Evolutionary conservation across 2,329 filamentous ascomycete genomes (phyloP), one percentile per base, ranked within the genome.

Genomic region (Lecanicillium sp.): DNA sequence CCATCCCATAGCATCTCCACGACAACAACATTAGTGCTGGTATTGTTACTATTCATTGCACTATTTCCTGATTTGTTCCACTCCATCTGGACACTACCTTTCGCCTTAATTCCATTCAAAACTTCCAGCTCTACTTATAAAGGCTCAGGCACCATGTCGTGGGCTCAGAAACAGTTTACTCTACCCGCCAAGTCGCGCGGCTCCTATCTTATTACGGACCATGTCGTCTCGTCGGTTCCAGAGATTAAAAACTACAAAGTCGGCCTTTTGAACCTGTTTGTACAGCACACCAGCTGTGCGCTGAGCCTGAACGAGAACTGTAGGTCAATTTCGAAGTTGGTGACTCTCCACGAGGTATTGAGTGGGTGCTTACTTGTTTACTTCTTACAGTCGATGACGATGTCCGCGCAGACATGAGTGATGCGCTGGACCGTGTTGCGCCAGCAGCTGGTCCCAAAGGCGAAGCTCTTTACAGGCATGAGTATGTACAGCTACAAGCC

Each of bases 271-370:
- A 80, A 95, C 59, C 72, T 98, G 33, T 98, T 96, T 60, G 73
- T 96, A 39, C 90, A 98, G 65, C 92, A 98, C 65, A 98, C 92
- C 5, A 87, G 80, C 54, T 95, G 88, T 63, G 92, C 85, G 11
- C 71, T 98, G 38, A 85, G 78, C 43, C 67, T 98, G 52, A 98
- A 98, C 57, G 92, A 98, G 73, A 96, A 96, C 65, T 82, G 75
- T 63, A 45, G 35, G 58, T 29, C 27, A 29, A 17, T 62, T 85
- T 89, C 56, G 60, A 61, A 40, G 86, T 89, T n/a, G 33, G 27
- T 12, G 12, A 27, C 18, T 9, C 4, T 40, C 15, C 17, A 11
- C 22, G 11, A 6, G 11, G 11, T 11, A 25, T 11, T 7, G 22
- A 25, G 11, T 7, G 11, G 22, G n/a, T 17, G 27, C n/a, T 31